Evolutionary conservation across 2,329 filamentous ascomycete genomes (phyloP).

Genomic region (Daldinia sp.): DNA sequence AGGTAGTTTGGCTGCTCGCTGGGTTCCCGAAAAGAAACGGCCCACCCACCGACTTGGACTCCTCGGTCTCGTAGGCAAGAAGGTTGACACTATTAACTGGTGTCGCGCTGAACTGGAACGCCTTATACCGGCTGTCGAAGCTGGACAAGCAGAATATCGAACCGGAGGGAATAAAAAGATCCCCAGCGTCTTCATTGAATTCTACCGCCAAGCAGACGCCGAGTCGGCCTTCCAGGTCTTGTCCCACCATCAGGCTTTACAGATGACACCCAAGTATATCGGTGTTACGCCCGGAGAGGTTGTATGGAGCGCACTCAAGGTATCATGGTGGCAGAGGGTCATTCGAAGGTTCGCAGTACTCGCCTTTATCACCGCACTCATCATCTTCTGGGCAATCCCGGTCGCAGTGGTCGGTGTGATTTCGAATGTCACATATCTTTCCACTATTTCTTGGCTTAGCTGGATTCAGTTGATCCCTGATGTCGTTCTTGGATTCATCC

Average conservation of each 20-base stretch:
- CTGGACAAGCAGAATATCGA: slow-evolving; percentile 72
- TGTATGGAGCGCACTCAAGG: slow-evolving; percentile 84
- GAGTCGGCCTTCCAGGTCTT: slow-evolving; percentile 88
- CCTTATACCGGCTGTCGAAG: slow-evolving; percentile 75
- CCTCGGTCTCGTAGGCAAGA: slow-evolving; percentile 77
- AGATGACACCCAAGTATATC: slow-evolving; percentile 86
- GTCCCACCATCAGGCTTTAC: slow-evolving; percentile 84
- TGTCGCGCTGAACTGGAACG: slow-evolving; percentile 79
- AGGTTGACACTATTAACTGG: slow-evolving; percentile 95
- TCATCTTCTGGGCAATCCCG: slow-evolving; percentile 85
- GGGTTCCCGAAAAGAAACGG: slow-evolving; percentile 76
- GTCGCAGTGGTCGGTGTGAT: slow-evolving; percentile 84
- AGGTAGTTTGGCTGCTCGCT: slow-evolving; percentile 75
- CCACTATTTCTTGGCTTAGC: slow-evolving; percentile 69
- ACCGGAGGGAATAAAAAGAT: slow-evolving; percentile 70
- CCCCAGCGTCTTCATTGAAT: slow-evolving; percentile 90
- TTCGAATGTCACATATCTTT: slow-evolving; percentile 80
- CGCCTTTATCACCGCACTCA: slow-evolving; percentile 76
- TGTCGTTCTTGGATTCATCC: slow-evolving; percentile 80
- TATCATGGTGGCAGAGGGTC: slow-evolving; percentile 87
- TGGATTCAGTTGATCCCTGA: slow-evolving; percentile 77
- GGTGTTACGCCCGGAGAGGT: slow-evolving; percentile 84
- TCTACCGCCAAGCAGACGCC: slow-evolving; percentile 80
- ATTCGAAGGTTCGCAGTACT: slow-evolving; percentile 74
- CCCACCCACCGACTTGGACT: slow-evolving; percentile 78